Percentiles rank a stretch among this genome's conserved stretches.
Conservation (phyloP, 176 grass and related monocot genomes). For the Thalia dealbata region DNA sequence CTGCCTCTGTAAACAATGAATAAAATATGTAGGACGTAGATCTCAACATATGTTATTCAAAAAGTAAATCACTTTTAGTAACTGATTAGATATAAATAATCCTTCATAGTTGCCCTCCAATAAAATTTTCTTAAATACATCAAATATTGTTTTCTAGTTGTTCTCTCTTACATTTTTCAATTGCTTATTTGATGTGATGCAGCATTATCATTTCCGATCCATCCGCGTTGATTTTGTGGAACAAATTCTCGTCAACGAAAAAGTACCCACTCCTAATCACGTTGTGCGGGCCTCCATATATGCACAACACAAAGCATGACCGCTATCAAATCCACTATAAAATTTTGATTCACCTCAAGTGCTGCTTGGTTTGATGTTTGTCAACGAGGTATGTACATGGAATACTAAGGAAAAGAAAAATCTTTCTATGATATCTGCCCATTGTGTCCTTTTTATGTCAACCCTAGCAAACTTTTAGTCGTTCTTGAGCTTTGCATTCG, state of each 20-base stretch:
- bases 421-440: not conserved
- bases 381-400: not conserved
- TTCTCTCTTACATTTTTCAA: not conserved
- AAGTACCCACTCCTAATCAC: slow-evolving; percentile 32
- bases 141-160: not conserved
- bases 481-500: not conserved
- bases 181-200: slow-evolving; percentile 20
- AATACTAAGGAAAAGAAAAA: not conserved
- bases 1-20: too few relatives aligned
- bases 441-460: not conserved
- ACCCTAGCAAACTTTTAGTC: not conserved
- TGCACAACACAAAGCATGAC: slow-evolving; percentile 41
- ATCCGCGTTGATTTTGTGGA: slow-evolving; percentile 51
- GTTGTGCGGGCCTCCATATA: slow-evolving; percentile 29
- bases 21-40: too few relatives aligned
- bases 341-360: not conserved
- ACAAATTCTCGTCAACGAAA: slow-evolving; percentile 63
- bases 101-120: not conserved
- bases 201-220: slow-evolving; percentile 49
- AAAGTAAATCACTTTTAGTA: not conserved
- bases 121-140: not conserved
- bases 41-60: not conserved
- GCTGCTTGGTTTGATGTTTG: not conserved
- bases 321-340: not conserved
- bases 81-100: not conserved